Percentiles rank a stretch among this genome's conserved stretches.
These are phyloP conservation scores for Cladorrhinum samala DNA, from an alignment of 495 filamentous ascomycete species.

Conservation along the genomic window DNA sequence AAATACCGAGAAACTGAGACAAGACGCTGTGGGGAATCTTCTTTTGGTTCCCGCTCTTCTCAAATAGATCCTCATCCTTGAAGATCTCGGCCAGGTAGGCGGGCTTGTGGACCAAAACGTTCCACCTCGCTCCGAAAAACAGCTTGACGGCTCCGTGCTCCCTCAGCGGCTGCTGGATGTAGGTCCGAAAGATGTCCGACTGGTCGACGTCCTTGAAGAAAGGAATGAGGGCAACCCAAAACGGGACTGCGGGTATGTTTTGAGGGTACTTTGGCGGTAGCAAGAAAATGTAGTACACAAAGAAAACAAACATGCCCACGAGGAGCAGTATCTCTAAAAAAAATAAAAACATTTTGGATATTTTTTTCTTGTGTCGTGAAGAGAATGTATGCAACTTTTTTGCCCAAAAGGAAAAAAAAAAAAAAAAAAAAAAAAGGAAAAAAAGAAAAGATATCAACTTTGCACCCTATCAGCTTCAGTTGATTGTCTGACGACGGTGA, in stretches of 20 bases:
- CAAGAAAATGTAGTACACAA: conserved; percentile 7
- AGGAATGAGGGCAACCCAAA: conserved; percentile 26
- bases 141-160: conserved; percentile 41
- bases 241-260: conserved; percentile 25
- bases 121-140: conserved; percentile 24
- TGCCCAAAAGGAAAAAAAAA: too few species aligned
- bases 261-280: conserved; percentile 13
- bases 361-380: not conserved
- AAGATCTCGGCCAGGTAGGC: conserved; percentile 39
- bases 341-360: conserved; percentile 2
- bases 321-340: conserved; percentile 6
- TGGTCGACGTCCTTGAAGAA: conserved; percentile 29
- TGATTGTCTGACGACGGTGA: too few species aligned
- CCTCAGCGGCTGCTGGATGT: conserved; percentile 24
- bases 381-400: not conserved
- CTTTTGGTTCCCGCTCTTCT: conserved; percentile 42
- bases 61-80: conserved; percentile 39
- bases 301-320: not conserved
- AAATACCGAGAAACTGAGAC: conserved; percentile 32
- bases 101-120: conserved; percentile 25
- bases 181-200: conserved; percentile 22
- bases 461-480: too few species aligned
- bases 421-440: too few species aligned
- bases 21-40: conserved; percentile 43
- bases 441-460: too few species aligned